phyloP scores from a whole-genome alignment of 2,329 filamentous ascomycete species.

The Neophaeococcomyces aloes region DNA sequence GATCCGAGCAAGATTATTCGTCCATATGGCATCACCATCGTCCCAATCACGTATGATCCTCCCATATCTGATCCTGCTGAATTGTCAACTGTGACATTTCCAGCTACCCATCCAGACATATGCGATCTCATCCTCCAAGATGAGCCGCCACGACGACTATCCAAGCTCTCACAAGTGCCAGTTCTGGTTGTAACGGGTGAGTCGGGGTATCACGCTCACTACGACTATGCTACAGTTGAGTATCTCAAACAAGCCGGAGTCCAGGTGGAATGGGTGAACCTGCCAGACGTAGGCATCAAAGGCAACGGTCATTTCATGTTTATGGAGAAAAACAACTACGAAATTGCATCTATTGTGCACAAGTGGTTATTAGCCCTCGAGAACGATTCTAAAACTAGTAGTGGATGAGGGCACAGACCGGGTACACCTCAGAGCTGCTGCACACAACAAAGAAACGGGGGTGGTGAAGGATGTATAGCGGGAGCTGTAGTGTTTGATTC shows the following conservation, averaged over 20 bases:
- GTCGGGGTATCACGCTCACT: slow-evolving; percentile 44
- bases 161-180: slow-evolving; percentile 39
- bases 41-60: slow-evolving; percentile 41
- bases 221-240: slow-evolving; percentile 45
- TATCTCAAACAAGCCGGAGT: slow-evolving; percentile 46
- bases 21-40: slow-evolving; percentile 39
- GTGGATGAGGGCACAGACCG: no score
- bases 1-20: slow-evolving; percentile 10
- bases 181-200: slow-evolving; percentile 43
- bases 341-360: slow-evolving; percentile 7
- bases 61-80: slow-evolving; percentile 31
- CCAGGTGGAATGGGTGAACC: slow-evolving; percentile 33
- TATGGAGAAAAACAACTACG: slow-evolving; percentile 14
- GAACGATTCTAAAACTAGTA: not conserved
- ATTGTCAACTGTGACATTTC: slow-evolving; percentile 23
- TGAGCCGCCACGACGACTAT: slow-evolving; percentile 28
- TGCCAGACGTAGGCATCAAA: slow-evolving; percentile 35
- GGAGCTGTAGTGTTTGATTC: no score
- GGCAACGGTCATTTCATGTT: slow-evolving; percentile 42
- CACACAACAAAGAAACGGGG: no score
- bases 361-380: not conserved
- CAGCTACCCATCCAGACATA: slow-evolving; percentile 19
- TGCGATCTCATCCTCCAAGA: slow-evolving; percentile 32
- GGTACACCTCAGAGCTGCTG: no score
- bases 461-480: no score